Evolutionary conservation across 768 basidiomycete species (phyloP).

Genomic region (Kockovaella imperatae): DNA sequence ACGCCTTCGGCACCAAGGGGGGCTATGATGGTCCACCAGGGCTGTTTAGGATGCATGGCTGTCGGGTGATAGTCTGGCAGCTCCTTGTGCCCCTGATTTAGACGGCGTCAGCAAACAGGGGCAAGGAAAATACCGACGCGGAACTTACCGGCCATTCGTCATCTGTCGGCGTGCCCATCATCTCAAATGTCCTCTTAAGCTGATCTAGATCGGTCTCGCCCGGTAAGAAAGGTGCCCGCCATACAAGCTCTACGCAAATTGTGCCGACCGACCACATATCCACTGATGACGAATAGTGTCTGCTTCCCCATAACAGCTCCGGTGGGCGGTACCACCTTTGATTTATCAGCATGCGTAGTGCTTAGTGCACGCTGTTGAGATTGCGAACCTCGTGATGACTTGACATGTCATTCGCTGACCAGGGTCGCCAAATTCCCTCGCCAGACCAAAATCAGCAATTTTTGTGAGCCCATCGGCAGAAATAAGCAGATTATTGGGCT

Average conservation of each 20-base stretch:
- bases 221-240: slow-evolving; percentile 88
- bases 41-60: slow-evolving; percentile 74
- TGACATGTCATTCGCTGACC: slow-evolving; percentile 95
- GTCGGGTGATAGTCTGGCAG: slow-evolving; percentile 83
- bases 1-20: slow-evolving; percentile 80
- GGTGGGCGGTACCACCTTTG: slow-evolving; percentile 94
- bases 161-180: slow-evolving; percentile 90
- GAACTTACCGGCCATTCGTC: slow-evolving; percentile 86
- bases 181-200: slow-evolving; percentile 84
- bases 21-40: slow-evolving; percentile 77
- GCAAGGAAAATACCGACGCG: background rate
- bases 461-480: slow-evolving; percentile 85
- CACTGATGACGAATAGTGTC: slow-evolving; percentile 84
- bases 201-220: slow-evolving; percentile 97
- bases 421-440: slow-evolving; percentile 90
- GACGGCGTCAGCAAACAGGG: slow-evolving; percentile 2
- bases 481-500: slow-evolving; percentile 96
- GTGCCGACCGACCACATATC: slow-evolving; percentile 98
- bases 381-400: slow-evolving; percentile 97
- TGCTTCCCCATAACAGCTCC: slow-evolving; percentile 81
- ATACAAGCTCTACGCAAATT: slow-evolving; percentile 95
- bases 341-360: background rate
- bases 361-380: background rate
- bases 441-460: slow-evolving; percentile 97
- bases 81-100: slow-evolving; percentile 69